Evolutionary conservation across 2,329 filamentous ascomycete species (phyloP).

Genomic region (Fusarium chlamydosporum): DNA sequence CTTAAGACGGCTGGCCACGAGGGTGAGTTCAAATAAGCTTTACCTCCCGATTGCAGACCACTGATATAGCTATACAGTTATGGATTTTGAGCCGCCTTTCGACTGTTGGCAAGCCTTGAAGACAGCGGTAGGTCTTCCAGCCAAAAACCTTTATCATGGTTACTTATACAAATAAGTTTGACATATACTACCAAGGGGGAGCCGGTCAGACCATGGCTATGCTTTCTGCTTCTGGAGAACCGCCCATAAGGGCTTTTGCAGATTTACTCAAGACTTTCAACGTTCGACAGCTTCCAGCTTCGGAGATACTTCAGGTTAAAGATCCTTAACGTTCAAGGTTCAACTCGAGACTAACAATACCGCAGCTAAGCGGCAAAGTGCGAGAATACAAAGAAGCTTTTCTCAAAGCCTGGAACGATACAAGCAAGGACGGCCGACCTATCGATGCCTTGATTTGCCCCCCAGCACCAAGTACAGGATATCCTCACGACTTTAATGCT

Average conservation of each 20-base stretch:
- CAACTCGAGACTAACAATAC: neutral
- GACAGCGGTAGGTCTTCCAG: neutral
- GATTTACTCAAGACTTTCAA: constrained; percentile 19
- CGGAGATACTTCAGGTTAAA: constrained; percentile 10
- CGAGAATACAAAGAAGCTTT: constrained; percentile 7
- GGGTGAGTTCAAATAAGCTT: neutral
- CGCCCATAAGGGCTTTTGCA: constrained; percentile 11
- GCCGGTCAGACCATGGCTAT: neutral
- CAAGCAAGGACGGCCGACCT: neutral
- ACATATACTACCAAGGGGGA: constrained; percentile 25
- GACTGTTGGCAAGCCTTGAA: constrained; percentile 22
- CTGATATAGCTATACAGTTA: neutral
- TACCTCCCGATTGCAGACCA: fast-evolving
- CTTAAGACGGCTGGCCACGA: constrained; percentile 19
- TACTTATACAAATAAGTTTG: neutral
- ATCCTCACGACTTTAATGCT: constrained; percentile 28
- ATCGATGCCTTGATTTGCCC: constrained; percentile 26
- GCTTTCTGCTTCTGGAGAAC: constrained; percentile 18
- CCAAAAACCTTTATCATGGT: fast-evolving
- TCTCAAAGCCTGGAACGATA: constrained; percentile 6
- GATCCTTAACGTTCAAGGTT: neutral
- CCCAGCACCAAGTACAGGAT: constrained; percentile 3
- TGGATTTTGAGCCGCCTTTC: constrained; percentile 26
- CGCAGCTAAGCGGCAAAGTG: constrained; percentile 1
- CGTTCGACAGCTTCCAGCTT: neutral